Conservation (phyloP, 2,329 filamentous ascomycete species). For the Colletotrichum cordylinicola region DNA sequence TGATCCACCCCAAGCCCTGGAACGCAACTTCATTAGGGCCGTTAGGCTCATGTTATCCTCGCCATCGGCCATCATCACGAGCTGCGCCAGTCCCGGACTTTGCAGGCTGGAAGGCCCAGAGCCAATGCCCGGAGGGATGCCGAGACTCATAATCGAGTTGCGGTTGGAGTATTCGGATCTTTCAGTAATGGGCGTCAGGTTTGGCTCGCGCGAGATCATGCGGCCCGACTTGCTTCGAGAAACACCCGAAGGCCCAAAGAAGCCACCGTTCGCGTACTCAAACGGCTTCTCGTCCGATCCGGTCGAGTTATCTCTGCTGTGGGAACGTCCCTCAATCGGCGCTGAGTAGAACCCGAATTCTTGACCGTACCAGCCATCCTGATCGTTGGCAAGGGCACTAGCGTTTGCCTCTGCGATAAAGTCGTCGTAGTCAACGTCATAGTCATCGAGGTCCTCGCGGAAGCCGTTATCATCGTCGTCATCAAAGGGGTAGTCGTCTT, state of each 20-base stretch:
- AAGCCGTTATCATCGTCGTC: slow-evolving; percentile 54
- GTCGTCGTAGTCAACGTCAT: slow-evolving; percentile 80
- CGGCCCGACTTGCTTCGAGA: slow-evolving; percentile 77
- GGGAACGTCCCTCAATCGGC: slow-evolving; percentile 44
- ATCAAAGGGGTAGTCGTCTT: slow-evolving; percentile 24
- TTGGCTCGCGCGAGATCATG: slow-evolving; percentile 81
- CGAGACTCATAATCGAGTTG: slow-evolving; percentile 84
- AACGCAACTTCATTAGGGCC: slow-evolving; percentile 74
- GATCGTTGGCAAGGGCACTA: slow-evolving; percentile 88
- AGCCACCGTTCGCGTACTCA: slow-evolving; percentile 81
- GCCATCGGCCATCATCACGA: slow-evolving; percentile 68
- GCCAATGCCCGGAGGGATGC: slow-evolving; percentile 51
- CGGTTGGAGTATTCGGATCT: slow-evolving; percentile 94
- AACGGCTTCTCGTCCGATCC: slow-evolving; percentile 40
- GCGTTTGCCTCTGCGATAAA: slow-evolving; percentile 97
- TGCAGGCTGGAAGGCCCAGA: slow-evolving; percentile 58
- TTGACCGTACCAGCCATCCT: slow-evolving; percentile 92
- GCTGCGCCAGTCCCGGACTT: slow-evolving; percentile 78
- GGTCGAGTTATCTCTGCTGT: slow-evolving; percentile 50
- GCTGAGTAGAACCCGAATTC: slow-evolving; percentile 96
- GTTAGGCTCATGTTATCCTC: slow-evolving; percentile 75
- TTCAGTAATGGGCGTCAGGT: slow-evolving; percentile 94
- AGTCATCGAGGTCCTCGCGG: slow-evolving; percentile 58
- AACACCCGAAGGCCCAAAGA: slow-evolving; percentile 79
- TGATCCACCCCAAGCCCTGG: slow-evolving; percentile 81